Percentiles rank a stretch among this genome's conserved stretches.
These are phyloP conservation scores for Scheffersomyces lignosus DNA, from an alignment of 805 yeast genomes.

Conservation along the genomic window DNA sequence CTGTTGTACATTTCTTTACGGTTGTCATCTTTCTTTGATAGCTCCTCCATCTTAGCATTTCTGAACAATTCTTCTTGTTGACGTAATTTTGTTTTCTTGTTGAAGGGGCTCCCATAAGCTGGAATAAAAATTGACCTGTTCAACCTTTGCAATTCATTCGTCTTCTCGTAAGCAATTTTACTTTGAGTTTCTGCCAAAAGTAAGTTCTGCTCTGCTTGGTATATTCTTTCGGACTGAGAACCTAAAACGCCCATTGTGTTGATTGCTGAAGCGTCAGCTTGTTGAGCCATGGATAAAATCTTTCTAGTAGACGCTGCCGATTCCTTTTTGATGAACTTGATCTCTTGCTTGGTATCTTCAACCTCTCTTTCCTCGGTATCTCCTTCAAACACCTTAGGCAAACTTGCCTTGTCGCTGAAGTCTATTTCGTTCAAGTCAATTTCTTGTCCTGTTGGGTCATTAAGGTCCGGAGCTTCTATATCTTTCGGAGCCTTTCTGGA, in stretches of 20 bases:
- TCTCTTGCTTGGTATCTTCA: conserved; percentile 79
- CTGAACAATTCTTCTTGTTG: conserved; percentile 72
- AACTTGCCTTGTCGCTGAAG: conserved; percentile 28
- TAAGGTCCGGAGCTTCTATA: conserved; percentile 31
- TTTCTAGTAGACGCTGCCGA: conserved; percentile 83
- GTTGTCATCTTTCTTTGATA: conserved; percentile 59
- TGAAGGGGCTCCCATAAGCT: conserved; percentile 81
- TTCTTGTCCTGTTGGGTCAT: conserved; percentile 29
- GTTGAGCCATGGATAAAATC: conserved; percentile 58
- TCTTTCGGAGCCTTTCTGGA: conserved; percentile 16
- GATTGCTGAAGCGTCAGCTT: conserved; percentile 45
- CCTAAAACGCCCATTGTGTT: conserved; percentile 92
- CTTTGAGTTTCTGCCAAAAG: conserved; percentile 80
- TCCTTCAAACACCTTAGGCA: conserved; percentile 25
- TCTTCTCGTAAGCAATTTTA: conserved; percentile 77
- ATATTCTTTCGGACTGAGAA: conserved; percentile 84
- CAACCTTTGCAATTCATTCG: conserved; percentile 72
- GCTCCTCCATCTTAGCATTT: conserved; percentile 60
- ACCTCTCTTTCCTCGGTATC: conserved; percentile 81
- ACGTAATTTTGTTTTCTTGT: conserved; percentile 69
- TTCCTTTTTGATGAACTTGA: conserved; percentile 81
- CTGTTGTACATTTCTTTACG: conserved; percentile 59
- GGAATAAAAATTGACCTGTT: conserved; percentile 83
- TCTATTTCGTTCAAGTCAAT: conserved; percentile 41
- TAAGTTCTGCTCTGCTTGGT: conserved; percentile 74